Evolutionary conservation across 306 rosid genomes (phyloP).

Genomic region (Quercus suber): DNA sequence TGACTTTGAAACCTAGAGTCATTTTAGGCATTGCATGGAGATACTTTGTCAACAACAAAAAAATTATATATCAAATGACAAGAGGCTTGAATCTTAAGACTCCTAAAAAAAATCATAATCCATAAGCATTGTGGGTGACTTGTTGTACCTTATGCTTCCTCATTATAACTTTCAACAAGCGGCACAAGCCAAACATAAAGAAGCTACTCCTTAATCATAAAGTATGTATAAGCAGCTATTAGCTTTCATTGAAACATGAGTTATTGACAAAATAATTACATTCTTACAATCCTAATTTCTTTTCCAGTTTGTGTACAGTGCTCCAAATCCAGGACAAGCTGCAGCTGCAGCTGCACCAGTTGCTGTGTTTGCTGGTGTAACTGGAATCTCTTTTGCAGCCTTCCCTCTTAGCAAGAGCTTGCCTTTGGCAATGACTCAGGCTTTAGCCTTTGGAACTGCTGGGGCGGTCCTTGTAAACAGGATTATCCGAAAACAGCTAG

Average conservation of each 20-base stretch:
- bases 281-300: not conserved
- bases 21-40: not conserved
- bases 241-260: not conserved
- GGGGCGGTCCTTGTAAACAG: slow-evolving; percentile 68
- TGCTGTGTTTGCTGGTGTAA: slow-evolving; percentile 75
- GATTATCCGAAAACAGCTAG: slow-evolving; percentile 77
- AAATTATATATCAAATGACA: not conserved
- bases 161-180: not conserved
- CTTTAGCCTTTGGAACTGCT: slow-evolving; percentile 64
- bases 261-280: not conserved
- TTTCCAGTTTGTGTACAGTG: slow-evolving; percentile 87
- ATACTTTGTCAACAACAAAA: not conserved
- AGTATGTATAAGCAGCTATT: not conserved
- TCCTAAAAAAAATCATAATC: not conserved
- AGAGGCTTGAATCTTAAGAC: not conserved
- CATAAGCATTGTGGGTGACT: not conserved
- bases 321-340: slow-evolving; percentile 93
- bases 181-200: not conserved
- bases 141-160: not conserved
- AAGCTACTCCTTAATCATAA: not conserved
- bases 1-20: not conserved
- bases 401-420: slow-evolving; percentile 70
- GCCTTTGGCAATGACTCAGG: slow-evolving; percentile 56
- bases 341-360: slow-evolving; percentile 96
- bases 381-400: slow-evolving; percentile 68